Evolutionary conservation across 2,329 filamentous ascomycete genomes (phyloP).

Genomic region (Byssoonygena ceratinophila): DNA sequence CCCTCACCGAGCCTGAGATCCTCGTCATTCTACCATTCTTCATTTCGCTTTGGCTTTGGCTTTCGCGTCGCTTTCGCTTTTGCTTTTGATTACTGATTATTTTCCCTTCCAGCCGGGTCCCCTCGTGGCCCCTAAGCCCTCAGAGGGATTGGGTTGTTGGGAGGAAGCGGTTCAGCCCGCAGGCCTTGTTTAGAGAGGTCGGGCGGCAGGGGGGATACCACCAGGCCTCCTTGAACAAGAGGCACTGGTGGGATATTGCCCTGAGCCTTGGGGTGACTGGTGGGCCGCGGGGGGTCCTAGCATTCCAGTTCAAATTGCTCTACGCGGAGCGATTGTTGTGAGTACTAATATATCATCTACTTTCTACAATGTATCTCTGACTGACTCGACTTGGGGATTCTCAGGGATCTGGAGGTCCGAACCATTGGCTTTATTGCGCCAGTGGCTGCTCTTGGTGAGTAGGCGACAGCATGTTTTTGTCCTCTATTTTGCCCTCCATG

Average conservation of each 20-base stretch:
- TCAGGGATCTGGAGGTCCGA: constrained; percentile 2
- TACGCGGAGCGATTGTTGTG: constrained; percentile 16
- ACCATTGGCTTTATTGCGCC: neutral
- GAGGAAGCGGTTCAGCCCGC: constrained; percentile 11
- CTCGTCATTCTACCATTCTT: no score
- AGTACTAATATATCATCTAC: neutral
- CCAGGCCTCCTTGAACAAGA: constrained; percentile 12
- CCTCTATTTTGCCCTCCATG: neutral
- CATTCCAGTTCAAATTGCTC: constrained; percentile 11
- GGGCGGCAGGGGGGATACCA: constrained; percentile 11
- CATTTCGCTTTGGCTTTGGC: no score
- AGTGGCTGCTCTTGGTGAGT: neutral
- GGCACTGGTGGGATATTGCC: constrained; percentile 13
- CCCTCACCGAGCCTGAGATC: no score
- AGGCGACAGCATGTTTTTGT: neutral
- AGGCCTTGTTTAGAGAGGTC: constrained; percentile 13
- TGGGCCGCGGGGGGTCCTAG: constrained; percentile 11
- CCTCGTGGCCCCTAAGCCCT: neutral
- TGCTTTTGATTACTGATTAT: constrained; percentile 1
- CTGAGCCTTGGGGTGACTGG: constrained; percentile 5
- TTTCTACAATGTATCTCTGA: neutral
- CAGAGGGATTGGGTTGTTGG: neutral
- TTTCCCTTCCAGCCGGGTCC: neutral
- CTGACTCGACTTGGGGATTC: neutral
- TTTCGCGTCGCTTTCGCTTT: neutral